phyloP scores from a whole-genome alignment of 257 asterid genomes.

The Solanum gracilifrons region DNA sequence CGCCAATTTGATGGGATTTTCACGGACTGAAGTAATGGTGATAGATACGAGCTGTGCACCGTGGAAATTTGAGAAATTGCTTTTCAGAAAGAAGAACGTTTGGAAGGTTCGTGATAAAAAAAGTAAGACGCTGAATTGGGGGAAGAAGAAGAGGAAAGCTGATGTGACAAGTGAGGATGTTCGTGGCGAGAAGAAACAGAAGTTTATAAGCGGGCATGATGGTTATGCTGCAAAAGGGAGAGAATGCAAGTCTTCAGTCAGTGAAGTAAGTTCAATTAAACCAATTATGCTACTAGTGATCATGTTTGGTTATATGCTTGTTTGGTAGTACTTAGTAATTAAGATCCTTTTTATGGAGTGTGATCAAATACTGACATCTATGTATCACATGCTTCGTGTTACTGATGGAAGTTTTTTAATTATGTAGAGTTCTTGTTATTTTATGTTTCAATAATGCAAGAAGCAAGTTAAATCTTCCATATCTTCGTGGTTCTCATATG shows the following conservation, averaged over 20 bases:
- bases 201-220: constrained; percentile 16
- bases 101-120: constrained; percentile 80
- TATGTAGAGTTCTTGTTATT: not conserved
- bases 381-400: not conserved
- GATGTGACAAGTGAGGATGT: constrained; percentile 7
- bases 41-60: constrained; percentile 76
- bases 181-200: constrained; percentile 32
- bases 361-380: not conserved
- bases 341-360: not conserved
- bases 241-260: constrained; percentile 7
- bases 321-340: not conserved
- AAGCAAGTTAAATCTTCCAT: not conserved
- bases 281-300: not conserved
- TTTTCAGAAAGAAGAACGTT: constrained; percentile 68
- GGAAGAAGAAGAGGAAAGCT: constrained; percentile 40
- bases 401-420: not conserved
- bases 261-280: constrained; percentile 21
- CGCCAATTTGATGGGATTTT: constrained; percentile 48
- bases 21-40: constrained; percentile 73
- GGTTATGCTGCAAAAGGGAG: constrained; percentile 8
- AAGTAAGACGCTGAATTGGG: constrained; percentile 18
- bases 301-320: not conserved
- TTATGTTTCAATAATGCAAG: not conserved
- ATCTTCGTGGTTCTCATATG: not conserved
- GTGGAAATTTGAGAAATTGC: constrained; percentile 81